Evolutionary conservation across 1,284 basidiomycete species (phyloP).

Genomic region (Wallemia ichthyophaga): DNA sequence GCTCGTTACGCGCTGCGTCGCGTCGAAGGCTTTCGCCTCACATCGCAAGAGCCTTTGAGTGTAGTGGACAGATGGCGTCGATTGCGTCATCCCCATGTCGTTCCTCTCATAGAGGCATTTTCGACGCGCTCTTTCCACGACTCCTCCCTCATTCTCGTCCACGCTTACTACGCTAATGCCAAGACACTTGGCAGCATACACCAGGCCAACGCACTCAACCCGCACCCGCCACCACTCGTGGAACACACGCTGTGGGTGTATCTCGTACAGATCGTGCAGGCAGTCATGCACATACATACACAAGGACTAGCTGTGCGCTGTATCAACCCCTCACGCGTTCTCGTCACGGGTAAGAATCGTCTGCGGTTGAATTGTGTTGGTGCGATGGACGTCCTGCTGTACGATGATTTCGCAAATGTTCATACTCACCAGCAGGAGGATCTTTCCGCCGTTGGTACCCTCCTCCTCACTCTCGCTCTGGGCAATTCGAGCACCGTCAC

Average conservation of each 20-base stretch:
- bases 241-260: slow-evolving; percentile 87
- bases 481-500: slow-evolving; percentile 28
- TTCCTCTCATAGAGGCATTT: slow-evolving; percentile 69
- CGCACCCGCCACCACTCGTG: slow-evolving; percentile 20
- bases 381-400: slow-evolving; percentile 49
- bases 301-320: slow-evolving; percentile 50
- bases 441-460: slow-evolving; percentile 49
- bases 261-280: slow-evolving; percentile 62
- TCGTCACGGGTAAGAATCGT: slow-evolving; percentile 72
- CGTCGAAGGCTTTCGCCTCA: slow-evolving; percentile 38
- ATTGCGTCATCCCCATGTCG: slow-evolving; percentile 60
- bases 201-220: slow-evolving; percentile 10
- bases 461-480: slow-evolving; percentile 55
- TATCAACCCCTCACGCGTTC: slow-evolving; percentile 60
- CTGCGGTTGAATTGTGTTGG: slow-evolving; percentile 54
- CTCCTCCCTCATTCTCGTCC: slow-evolving; percentile 70
- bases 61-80: slow-evolving; percentile 65
- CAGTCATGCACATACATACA: slow-evolving; percentile 58
- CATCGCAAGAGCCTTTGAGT: slow-evolving; percentile 4
- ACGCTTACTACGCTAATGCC: slow-evolving; percentile 64
- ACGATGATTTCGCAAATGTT: slow-evolving; percentile 20
- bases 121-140: slow-evolving; percentile 81
- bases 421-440: slow-evolving; percentile 38
- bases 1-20: slow-evolving; percentile 44
- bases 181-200: slow-evolving; percentile 48